Conservation (phyloP, 2,329 filamentous ascomycete genomes). For the Pyrenophora graminea region DNA sequence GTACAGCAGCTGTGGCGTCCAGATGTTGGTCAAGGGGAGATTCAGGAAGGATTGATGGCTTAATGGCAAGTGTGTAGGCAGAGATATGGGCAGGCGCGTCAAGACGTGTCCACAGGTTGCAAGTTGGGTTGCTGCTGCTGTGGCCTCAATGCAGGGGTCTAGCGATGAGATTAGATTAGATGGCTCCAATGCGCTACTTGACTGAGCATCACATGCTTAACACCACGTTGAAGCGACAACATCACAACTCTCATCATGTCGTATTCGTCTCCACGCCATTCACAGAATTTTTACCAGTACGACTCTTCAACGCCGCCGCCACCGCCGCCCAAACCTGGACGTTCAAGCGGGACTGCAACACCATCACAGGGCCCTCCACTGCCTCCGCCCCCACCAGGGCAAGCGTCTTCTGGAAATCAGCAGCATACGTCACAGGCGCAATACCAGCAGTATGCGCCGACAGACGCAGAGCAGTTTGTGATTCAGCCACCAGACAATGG, state of each 20-base stretch:
- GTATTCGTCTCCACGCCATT: conserved; percentile 46
- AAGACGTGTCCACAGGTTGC: conserved; percentile 28
- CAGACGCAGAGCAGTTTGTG: conserved; percentile 21
- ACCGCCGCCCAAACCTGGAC: conserved; percentile 52
- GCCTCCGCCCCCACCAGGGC: conserved; percentile 49
- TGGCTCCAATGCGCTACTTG: conserved; percentile 17
- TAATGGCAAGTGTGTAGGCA: conserved; percentile 14
- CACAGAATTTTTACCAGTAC: conserved; percentile 46
- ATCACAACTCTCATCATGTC: conserved; percentile 33
- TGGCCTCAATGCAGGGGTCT: conserved; percentile 42
- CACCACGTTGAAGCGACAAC: background rate
- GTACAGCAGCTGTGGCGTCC: conserved; percentile 8
- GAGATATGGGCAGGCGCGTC: conserved; percentile 14
- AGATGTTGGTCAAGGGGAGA: background rate
- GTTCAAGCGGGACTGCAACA: conserved; percentile 49
- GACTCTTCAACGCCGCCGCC: conserved; percentile 54
- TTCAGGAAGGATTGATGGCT: background rate
- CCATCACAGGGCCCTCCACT: conserved; percentile 51
- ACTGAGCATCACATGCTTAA: conserved; percentile 9
- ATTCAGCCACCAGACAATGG: conserved; percentile 57
- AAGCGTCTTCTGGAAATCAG: conserved; percentile 31
- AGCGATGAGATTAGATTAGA: conserved; percentile 41
- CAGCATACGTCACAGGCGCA: conserved; percentile 25
- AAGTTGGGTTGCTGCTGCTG: conserved; percentile 30
- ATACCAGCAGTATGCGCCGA: conserved; percentile 23